Evolutionary conservation across 139 green algal genomes (phyloP).

Genomic region (Gonium pectorale): DNA sequence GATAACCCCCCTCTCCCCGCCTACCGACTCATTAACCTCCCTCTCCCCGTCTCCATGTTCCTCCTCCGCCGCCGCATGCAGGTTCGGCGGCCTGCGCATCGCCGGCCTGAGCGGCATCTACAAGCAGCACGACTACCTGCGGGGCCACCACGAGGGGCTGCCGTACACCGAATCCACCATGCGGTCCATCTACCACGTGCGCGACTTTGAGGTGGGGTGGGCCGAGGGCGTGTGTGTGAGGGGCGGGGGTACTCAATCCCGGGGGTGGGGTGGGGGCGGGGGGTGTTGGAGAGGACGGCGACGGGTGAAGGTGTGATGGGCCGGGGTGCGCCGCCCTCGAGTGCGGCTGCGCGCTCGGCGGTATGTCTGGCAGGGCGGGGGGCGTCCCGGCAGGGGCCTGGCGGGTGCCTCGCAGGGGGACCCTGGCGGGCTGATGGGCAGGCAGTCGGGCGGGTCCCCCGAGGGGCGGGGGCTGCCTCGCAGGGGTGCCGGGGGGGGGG

Average conservation of each 20-base stretch:
- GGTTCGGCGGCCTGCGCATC: constrained; percentile 95
- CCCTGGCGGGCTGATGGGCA: too few species aligned
- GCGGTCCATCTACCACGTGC: constrained; percentile 92
- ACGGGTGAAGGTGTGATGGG: too few species aligned
- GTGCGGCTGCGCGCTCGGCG: too few species aligned
- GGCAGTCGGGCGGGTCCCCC: too few species aligned
- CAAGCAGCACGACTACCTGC: constrained; percentile 67
- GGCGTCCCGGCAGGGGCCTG: too few species aligned
- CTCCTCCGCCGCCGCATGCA: neutral
- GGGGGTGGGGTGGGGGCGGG: neutral
- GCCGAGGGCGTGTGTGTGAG: neutral
- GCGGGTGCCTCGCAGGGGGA: too few species aligned
- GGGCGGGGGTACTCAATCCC: neutral
- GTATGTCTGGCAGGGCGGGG: too few species aligned
- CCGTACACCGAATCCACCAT: constrained; percentile 87
- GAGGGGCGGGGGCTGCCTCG: too few species aligned
- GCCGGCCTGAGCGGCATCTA: constrained; percentile 95
- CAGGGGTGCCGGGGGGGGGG: too few species aligned
- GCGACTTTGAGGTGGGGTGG: constrained; percentile 78
- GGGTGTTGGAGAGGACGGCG: neutral
- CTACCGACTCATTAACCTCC: neutral
- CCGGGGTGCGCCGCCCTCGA: too few species aligned
- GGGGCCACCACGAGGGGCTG: constrained; percentile 87
- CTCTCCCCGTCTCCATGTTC: neutral
- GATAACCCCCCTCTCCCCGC: too few species aligned